Evolutionary conservation across 2,329 filamentous ascomycete genomes (phyloP).

Genomic region (Grosmannia serpens): DNA sequence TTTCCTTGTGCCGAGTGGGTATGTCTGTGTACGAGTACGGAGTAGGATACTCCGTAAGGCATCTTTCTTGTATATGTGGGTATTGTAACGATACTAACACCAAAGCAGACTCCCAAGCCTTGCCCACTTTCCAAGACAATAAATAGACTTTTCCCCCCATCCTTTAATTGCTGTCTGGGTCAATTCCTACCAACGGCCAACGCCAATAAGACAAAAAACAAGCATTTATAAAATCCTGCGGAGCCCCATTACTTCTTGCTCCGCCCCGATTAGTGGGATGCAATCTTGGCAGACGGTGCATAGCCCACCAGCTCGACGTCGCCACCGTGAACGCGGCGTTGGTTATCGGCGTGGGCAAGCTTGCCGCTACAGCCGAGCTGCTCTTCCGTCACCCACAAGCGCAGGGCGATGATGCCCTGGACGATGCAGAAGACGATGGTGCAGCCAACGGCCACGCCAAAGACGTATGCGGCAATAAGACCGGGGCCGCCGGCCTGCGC

Average conservation of each 20-base stretch:
- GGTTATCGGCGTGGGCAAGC: neutral
- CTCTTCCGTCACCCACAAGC: slow-evolving; percentile 36
- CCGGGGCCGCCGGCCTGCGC: slow-evolving; percentile 29
- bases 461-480: slow-evolving; percentile 51
- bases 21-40: neutral
- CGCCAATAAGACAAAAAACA: no score
- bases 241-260: no score
- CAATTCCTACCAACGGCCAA: no score
- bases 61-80: neutral
- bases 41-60: neutral
- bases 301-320: neutral
- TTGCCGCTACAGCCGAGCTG: slow-evolving; percentile 11
- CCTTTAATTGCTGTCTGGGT: no score
- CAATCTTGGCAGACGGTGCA: neutral
- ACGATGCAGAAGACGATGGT: slow-evolving; percentile 41
- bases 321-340: neutral
- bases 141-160: no score
- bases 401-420: slow-evolving; percentile 37
- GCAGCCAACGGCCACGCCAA: slow-evolving; percentile 44
- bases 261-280: neutral
- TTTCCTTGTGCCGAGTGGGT: neutral
- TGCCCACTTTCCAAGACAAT: no score
- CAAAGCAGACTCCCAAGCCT: no score
- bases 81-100: no score
- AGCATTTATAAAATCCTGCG: no score